Evolutionary conservation across 768 basidiomycete genomes (phyloP).

Genomic region (Boletus rubescentipes): DNA sequence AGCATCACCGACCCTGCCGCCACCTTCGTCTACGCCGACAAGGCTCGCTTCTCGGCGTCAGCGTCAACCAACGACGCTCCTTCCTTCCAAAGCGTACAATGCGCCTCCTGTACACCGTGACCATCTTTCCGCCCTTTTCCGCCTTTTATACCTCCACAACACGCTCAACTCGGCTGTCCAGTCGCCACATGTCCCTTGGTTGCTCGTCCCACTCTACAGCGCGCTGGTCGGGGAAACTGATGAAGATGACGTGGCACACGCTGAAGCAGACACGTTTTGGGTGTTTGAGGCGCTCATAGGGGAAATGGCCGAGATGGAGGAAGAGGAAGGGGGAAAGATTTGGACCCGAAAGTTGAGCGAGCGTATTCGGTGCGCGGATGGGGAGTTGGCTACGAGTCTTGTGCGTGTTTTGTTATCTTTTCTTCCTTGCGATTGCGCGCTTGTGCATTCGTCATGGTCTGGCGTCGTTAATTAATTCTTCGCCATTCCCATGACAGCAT

Average conservation of each 20-base stretch:
- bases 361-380: constrained; percentile 60
- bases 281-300: constrained; percentile 71
- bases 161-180: constrained; percentile 69
- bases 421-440: neutral
- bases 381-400: constrained; percentile 57
- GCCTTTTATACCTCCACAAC: constrained; percentile 70
- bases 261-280: constrained; percentile 84
- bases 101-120: constrained; percentile 51
- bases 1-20: neutral
- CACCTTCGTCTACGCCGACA: constrained; percentile 36
- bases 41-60: constrained; percentile 26
- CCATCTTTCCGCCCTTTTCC: constrained; percentile 63
- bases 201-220: constrained; percentile 68
- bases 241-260: constrained; percentile 57
- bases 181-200: constrained; percentile 65
- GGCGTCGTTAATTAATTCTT: neutral
- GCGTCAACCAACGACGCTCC: constrained; percentile 42
- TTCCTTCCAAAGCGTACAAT: constrained; percentile 45
- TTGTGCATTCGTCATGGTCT: neutral
- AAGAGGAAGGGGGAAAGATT: constrained; percentile 55
- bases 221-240: constrained; percentile 62
- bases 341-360: constrained; percentile 69
- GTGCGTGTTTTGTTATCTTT: constrained; percentile 34
- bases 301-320: constrained; percentile 73
- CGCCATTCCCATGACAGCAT: constrained; percentile 39